A percentile compares a stretch with the other conserved stretches of the same genome.
These are phyloP conservation scores for Rhinocladiella similis DNA, from an alignment of 2,329 filamentous ascomycete genomes.

Conservation along the genomic window DNA sequence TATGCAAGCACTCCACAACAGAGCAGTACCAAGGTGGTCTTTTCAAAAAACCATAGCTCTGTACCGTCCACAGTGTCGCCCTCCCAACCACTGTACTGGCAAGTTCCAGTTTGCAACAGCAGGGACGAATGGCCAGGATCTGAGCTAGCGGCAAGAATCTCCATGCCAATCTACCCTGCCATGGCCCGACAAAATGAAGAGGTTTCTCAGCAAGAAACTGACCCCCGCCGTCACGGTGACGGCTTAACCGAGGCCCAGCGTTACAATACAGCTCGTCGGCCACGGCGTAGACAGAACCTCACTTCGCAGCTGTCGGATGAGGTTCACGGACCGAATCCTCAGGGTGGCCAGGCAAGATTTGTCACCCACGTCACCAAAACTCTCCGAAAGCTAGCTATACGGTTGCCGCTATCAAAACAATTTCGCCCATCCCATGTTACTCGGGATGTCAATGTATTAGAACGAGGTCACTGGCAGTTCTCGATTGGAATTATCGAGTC, in stretches of 20 bases:
- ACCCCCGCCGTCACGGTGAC: background rate
- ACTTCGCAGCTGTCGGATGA: slow-evolving; percentile 9
- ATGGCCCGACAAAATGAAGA: background rate
- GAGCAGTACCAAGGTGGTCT: too few relatives aligned
- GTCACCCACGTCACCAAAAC: slow-evolving; percentile 58
- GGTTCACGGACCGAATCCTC: slow-evolving; percentile 7
- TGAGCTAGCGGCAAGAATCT: slow-evolving; percentile 6
- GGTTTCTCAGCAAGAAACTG: too few relatives aligned
- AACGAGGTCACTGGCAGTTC: slow-evolving; percentile 78
- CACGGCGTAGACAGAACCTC: background rate
- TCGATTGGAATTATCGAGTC: slow-evolving; percentile 54
- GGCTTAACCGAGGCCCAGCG: background rate
- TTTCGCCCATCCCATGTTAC: slow-evolving; percentile 55
- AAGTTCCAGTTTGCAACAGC: background rate
- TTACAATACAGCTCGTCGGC: background rate
- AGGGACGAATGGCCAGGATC: background rate
- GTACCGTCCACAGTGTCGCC: slow-evolving; percentile 14
- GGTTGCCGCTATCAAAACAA: slow-evolving; percentile 53
- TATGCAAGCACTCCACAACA: too few relatives aligned
- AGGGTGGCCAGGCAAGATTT: slow-evolving; percentile 16
- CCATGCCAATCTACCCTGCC: slow-evolving; percentile 4
- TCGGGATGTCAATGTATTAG: slow-evolving; percentile 57
- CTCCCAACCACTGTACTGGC: slow-evolving; percentile 5
- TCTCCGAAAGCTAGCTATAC: slow-evolving; percentile 54
- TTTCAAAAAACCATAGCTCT: background rate